Evolutionary conservation across 257 asterid species (phyloP).

Genomic region (Oldenlandia corymbosa): DNA sequence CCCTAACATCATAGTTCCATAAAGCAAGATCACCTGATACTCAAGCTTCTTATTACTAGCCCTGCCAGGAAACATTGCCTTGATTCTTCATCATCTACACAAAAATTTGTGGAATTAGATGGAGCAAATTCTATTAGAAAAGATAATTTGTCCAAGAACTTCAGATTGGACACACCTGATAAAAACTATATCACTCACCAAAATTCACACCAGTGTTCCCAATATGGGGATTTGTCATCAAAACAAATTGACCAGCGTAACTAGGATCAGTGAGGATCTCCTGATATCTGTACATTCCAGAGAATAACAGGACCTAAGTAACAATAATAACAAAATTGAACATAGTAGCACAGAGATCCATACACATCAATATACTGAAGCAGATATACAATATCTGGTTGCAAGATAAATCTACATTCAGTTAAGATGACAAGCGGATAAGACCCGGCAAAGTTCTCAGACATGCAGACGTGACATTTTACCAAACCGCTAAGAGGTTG

Average conservation of each 20-base stretch:
- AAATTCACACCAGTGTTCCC: slow-evolving; percentile 92
- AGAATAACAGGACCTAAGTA: background rate
- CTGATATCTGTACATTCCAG: slow-evolving; percentile 58
- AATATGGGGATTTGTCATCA: slow-evolving; percentile 95
- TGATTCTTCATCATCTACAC: slow-evolving; percentile 81
- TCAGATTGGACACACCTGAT: slow-evolving; percentile 10
- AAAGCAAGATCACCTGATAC: slow-evolving; percentile 55
- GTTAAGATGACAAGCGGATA: background rate
- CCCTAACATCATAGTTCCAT: background rate
- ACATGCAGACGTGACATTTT: too few species aligned
- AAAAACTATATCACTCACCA: slow-evolving; percentile 41
- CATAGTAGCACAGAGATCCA: too few species aligned
- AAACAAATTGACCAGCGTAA: slow-evolving; percentile 93
- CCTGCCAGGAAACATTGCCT: slow-evolving; percentile 82
- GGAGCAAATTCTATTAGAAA: background rate
- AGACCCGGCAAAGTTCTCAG: background rate
- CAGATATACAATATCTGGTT: background rate
- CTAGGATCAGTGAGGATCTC: slow-evolving; percentile 97
- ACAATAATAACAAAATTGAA: background rate
- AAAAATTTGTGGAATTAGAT: slow-evolving; percentile 17
- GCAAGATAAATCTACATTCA: background rate
- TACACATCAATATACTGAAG: too few species aligned
- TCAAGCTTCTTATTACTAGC: slow-evolving; percentile 80
- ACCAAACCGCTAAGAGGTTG: too few species aligned
- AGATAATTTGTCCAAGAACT: slow-evolving; percentile 8